Evolutionary conservation across 345 rosid genomes (phyloP).

Genomic region (Salix viminalis): DNA sequence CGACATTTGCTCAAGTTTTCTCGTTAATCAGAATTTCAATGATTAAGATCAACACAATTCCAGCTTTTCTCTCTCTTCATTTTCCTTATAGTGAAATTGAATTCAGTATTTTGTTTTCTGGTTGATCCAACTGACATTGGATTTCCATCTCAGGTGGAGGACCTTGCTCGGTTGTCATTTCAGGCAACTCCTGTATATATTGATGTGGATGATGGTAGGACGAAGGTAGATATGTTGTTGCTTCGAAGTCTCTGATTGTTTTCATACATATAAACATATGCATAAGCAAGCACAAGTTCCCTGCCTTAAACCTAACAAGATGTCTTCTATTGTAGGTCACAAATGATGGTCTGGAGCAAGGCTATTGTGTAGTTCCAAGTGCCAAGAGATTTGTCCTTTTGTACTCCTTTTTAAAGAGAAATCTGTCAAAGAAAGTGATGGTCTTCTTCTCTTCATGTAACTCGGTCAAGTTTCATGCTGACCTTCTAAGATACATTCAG

Average conservation of each 20-base stretch:
- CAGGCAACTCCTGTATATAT: constrained; percentile 76
- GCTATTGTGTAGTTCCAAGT: constrained; percentile 82
- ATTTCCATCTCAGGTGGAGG: constrained; percentile 62
- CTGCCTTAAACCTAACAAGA: constrained; percentile 11
- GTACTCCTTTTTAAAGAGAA: constrained; percentile 87
- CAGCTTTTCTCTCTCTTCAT: not conserved
- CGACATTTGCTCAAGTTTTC: not conserved
- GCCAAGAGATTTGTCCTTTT: constrained; percentile 80
- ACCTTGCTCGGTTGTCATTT: constrained; percentile 89
- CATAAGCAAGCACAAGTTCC: not conserved
- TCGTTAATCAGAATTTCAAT: not conserved
- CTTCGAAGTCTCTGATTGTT: not conserved
- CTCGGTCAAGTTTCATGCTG: constrained; percentile 84
- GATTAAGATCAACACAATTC: not conserved
- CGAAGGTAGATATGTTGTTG: constrained; percentile 46
- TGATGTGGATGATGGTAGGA: constrained; percentile 93
- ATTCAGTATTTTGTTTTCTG: not conserved
- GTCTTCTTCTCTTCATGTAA: constrained; percentile 99
- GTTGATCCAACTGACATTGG: not conserved
- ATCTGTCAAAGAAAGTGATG: constrained; percentile 85
- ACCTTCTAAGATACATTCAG: constrained; percentile 71
- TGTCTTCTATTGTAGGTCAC: constrained; percentile 58
- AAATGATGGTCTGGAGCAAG: constrained; percentile 93
- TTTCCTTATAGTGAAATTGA: constrained; percentile 1
- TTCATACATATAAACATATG: not conserved